Percentiles rank a stretch among this genome's conserved stretches.
Evolutionary conservation across 2,329 filamentous ascomycete species (phyloP).

Genomic region (Fusarium sp.): DNA sequence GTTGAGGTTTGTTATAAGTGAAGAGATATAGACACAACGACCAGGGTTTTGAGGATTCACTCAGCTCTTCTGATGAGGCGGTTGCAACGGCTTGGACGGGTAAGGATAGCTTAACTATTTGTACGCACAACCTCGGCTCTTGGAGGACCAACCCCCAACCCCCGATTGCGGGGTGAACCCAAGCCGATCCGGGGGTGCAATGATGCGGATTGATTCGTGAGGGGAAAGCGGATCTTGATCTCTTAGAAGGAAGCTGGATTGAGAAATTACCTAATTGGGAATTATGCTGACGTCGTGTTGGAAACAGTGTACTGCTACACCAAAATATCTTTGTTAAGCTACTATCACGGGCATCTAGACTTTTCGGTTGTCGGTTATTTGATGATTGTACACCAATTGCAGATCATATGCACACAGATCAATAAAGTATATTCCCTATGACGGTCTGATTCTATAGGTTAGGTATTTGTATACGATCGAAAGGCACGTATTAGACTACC

Average conservation of each 20-base stretch:
- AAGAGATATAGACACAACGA: neutral
- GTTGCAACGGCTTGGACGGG: slow-evolving; percentile 10
- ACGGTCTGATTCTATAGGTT: neutral
- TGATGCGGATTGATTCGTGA: slow-evolving; percentile 33
- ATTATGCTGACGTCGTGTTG: slow-evolving; percentile 14
- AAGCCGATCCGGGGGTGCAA: slow-evolving; percentile 30
- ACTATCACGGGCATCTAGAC: neutral
- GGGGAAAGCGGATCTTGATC: slow-evolving; percentile 36
- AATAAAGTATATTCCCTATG: neutral
- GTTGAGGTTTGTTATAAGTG: slow-evolving; percentile 8
- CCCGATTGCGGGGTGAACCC: slow-evolving; percentile 37
- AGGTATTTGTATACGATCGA: neutral
- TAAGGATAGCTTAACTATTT: slow-evolving; percentile 20
- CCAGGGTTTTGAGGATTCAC: slow-evolving; percentile 8
- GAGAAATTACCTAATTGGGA: slow-evolving; percentile 31
- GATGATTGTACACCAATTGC: neutral
- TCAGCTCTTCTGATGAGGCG: slow-evolving; percentile 10
- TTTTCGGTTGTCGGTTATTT: neutral
- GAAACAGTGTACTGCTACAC: neutral
- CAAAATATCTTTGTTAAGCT: neutral
- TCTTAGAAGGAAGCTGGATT: slow-evolving; percentile 23
- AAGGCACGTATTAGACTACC: neutral
- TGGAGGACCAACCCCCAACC: slow-evolving; percentile 34
- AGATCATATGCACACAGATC: neutral
- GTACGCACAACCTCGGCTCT: slow-evolving; percentile 38